Conservation (phyloP, 768 basidiomycete species). For the Serendipita sp. region DNA sequence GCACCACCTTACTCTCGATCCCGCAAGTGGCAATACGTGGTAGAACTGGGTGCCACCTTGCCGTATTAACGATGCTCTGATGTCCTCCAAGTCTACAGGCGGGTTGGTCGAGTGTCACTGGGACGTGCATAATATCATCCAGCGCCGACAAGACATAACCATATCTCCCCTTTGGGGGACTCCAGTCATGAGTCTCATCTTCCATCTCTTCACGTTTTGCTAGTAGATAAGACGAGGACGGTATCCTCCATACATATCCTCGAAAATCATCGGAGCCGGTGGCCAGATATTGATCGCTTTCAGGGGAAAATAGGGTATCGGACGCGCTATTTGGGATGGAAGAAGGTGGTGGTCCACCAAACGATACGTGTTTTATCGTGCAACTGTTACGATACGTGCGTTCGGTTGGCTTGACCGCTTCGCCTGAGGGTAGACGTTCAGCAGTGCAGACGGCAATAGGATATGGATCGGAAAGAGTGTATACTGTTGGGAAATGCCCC, state of each 20-base stretch:
- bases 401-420: constrained; percentile 27
- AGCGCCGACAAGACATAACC: neutral
- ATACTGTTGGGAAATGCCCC: constrained; percentile 59
- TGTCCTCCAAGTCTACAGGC: constrained; percentile 49
- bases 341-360: constrained; percentile 39
- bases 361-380: constrained; percentile 74
- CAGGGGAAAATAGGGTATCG: constrained; percentile 7
- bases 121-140: constrained; percentile 24
- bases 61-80: constrained; percentile 59
- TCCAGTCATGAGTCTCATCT: constrained; percentile 27
- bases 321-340: neutral
- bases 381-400: constrained; percentile 53
- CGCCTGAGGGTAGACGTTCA: constrained; percentile 37
- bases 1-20: constrained; percentile 48
- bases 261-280: constrained; percentile 77
- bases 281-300: constrained; percentile 42
- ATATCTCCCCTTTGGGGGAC: constrained; percentile 15
- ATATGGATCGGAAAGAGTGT: constrained; percentile 44
- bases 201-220: constrained; percentile 31
- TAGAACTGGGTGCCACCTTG: constrained; percentile 53
- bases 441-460: constrained; percentile 58
- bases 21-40: constrained; percentile 55
- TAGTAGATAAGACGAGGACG: constrained; percentile 28
- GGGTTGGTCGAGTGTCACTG: constrained; percentile 47
- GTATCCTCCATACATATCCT: constrained; percentile 64